Conservation (phyloP, 2,329 filamentous ascomycete species). For the Sporothrix pseudoabietina region DNA sequence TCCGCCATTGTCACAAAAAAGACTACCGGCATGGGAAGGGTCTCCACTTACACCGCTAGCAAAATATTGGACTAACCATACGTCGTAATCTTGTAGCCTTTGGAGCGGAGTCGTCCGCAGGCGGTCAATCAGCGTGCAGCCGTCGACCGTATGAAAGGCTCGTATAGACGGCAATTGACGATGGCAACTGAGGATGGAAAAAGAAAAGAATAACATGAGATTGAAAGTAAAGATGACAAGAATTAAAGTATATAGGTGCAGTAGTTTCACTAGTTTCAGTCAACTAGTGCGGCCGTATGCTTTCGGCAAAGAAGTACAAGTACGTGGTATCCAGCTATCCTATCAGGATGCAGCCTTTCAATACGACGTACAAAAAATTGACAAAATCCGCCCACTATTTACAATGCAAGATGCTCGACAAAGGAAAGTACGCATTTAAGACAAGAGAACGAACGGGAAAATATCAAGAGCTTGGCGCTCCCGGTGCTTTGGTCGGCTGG, state of each 20-base stretch:
- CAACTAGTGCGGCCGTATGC: neutral
- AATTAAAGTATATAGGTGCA: neutral
- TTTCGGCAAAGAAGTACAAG: neutral
- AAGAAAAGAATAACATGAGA: neutral
- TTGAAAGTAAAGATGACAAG: neutral
- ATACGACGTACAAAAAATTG: neutral
- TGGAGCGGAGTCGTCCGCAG: neutral
- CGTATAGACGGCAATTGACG: neutral
- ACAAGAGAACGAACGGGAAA: neutral
- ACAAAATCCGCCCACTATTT: neutral
- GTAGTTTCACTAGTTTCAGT: neutral
- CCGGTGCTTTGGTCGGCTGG: constrained; percentile 32
- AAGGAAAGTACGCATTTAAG: constrained; percentile 1
- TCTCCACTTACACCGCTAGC: neutral
- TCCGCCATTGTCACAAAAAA: neutral
- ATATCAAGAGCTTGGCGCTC: neutral
- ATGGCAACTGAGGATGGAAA: neutral
- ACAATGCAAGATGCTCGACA: neutral
- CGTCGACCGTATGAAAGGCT: neutral
- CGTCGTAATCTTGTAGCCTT: neutral
- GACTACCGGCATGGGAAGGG: neutral
- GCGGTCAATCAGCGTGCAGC: neutral
- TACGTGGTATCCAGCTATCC: neutral
- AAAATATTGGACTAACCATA: neutral
- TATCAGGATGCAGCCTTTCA: neutral